phyloP scores from a whole-genome alignment of 2,329 filamentous ascomycete species.

The Cladosporium sphaerospermum region DNA sequence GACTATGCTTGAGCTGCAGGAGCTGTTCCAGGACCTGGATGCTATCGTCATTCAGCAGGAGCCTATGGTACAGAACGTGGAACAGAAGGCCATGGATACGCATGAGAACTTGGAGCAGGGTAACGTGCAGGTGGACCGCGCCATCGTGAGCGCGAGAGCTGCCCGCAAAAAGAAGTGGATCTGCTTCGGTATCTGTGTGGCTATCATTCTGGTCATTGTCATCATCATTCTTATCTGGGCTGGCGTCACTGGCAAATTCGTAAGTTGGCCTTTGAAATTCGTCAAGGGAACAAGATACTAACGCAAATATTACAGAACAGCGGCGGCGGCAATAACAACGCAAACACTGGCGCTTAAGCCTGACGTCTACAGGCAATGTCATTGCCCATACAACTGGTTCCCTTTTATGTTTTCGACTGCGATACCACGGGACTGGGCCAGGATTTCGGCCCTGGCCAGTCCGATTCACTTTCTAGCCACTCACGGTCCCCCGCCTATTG shows the following conservation, averaged over 20 bases:
- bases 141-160: constrained; percentile 71
- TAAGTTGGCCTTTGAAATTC: not conserved
- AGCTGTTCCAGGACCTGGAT: constrained; percentile 87
- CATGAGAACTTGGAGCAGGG: constrained; percentile 78
- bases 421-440: constrained; percentile 7
- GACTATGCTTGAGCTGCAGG: constrained; percentile 78
- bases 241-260: constrained; percentile 12
- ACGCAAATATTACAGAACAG: constrained; percentile 1
- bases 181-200: constrained; percentile 66
- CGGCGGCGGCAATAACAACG: constrained; percentile 7
- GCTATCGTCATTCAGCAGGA: constrained; percentile 82
- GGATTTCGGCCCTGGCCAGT: not conserved
- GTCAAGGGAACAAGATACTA: not conserved
- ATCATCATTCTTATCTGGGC: constrained; percentile 12
- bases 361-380: too few species aligned
- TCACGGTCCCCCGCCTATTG: too few species aligned
- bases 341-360: not conserved
- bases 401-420: not conserved
- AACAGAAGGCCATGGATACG: constrained; percentile 80
- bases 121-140: constrained; percentile 75
- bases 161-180: constrained; percentile 96
- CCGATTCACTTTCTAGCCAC: too few species aligned
- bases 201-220: constrained; percentile 18
- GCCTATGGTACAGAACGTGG: constrained; percentile 69
- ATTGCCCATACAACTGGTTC: too few species aligned